These are phyloP conservation scores for Kernera saxatilis DNA, from an alignment of 345 rosid species.

Conservation along the genomic window DNA sequence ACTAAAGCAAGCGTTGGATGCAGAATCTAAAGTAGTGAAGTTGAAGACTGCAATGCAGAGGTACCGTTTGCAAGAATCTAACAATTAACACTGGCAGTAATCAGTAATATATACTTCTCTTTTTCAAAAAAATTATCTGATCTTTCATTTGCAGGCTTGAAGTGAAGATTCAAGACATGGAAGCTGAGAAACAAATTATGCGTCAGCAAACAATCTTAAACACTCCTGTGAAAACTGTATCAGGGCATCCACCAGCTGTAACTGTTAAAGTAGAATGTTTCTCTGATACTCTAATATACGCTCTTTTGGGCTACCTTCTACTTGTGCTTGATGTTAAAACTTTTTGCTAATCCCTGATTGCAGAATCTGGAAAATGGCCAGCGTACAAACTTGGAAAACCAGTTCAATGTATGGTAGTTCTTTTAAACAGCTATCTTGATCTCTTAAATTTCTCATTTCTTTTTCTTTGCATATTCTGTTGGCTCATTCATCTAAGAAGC, in stretches of 20 bases:
- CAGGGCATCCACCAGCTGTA: conserved; percentile 54
- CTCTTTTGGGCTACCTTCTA: neutral
- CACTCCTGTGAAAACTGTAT: conserved; percentile 44
- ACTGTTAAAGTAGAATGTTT: conserved; percentile 40
- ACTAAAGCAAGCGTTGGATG: conserved; percentile 85
- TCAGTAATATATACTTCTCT: neutral
- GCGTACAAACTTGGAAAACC: conserved; percentile 48
- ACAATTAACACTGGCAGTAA: conserved; percentile 5
- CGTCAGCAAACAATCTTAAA: conserved; percentile 60
- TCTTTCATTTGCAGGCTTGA: conserved; percentile 65
- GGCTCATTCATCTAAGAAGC: neutral
- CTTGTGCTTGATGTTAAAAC: conserved; percentile 7
- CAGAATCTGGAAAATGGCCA: conserved; percentile 91
- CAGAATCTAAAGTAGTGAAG: conserved; percentile 79
- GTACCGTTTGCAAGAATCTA: conserved; percentile 35
- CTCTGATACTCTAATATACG: neutral
- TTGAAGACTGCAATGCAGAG: conserved; percentile 88
- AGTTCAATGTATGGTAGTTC: conserved; percentile 44
- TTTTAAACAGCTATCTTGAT: conserved; percentile 8
- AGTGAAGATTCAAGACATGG: conserved; percentile 78
- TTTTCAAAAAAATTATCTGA: neutral
- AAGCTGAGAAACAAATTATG: conserved; percentile 79
- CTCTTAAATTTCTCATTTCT: conserved; percentile 4
- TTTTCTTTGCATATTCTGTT: neutral
- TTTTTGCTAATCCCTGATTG: conserved; percentile 17